phyloP scores from a whole-genome alignment of 768 basidiomycete genomes.

The Leccinum truebloodii region DNA sequence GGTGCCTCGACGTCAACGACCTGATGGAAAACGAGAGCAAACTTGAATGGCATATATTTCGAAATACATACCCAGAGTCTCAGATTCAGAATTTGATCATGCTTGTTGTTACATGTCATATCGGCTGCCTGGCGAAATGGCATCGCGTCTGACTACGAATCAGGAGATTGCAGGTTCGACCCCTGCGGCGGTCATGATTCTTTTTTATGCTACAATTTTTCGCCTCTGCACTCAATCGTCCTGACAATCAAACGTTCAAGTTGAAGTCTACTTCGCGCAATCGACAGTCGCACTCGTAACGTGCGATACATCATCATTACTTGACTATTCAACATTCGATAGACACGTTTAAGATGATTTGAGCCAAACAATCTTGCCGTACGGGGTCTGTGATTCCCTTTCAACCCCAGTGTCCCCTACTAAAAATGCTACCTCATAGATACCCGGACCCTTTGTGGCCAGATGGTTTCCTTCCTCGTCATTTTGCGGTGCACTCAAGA shows the following conservation, averaged over 20 bases:
- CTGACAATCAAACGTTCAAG: too few relatives aligned
- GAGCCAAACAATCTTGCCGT: conserved; percentile 50
- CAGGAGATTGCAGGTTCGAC: conserved; percentile 95
- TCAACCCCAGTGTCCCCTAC: conserved; percentile 34
- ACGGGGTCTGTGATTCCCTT: conserved; percentile 45
- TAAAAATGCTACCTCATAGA: conserved; percentile 57
- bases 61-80: neutral
- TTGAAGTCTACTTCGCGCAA: too few relatives aligned
- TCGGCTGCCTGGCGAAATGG: conserved; percentile 89
- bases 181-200: conserved; percentile 75
- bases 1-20: too few relatives aligned
- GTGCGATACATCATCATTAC: neutral
- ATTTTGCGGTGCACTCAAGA: conserved; percentile 38
- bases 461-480: conserved; percentile 39
- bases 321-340: neutral
- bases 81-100: too few relatives aligned
- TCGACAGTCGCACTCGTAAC: neutral
- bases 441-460: conserved; percentile 33
- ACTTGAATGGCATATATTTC: too few relatives aligned
- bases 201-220: too few relatives aligned
- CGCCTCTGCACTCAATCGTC: too few relatives aligned
- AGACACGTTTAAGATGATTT: neutral
- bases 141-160: conserved; percentile 95
- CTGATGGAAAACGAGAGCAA: too few relatives aligned
- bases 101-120: too few relatives aligned